Conservation (phyloP, 139 green algal species). For the Micractinium sp. region DNA sequence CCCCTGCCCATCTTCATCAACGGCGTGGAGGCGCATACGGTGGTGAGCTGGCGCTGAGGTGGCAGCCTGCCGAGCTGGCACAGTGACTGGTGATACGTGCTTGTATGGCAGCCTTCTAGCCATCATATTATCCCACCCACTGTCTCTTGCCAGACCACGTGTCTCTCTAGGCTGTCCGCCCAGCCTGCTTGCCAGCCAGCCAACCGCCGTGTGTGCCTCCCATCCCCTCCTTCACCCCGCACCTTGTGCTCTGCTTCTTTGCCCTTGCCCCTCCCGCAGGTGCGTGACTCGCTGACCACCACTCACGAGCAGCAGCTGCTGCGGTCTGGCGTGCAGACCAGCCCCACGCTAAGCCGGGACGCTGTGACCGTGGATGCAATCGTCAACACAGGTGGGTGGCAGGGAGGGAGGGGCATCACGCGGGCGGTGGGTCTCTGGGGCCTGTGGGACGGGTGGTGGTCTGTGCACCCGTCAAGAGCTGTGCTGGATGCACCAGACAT, state of each 20-base stretch:
- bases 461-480: no score
- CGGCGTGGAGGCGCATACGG: slow-evolving; percentile 89
- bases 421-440: no score
- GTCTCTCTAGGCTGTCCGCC: no score
- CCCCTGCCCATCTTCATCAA: slow-evolving; percentile 97
- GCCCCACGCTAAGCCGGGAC: slow-evolving; percentile 52
- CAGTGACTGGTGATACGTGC: no score
- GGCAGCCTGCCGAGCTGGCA: no score
- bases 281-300: slow-evolving; percentile 85
- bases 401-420: no score
- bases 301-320: slow-evolving; percentile 66
- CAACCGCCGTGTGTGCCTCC: background rate
- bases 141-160: no score
- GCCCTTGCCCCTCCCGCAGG: slow-evolving; percentile 21
- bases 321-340: slow-evolving; percentile 24
- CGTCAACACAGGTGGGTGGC: slow-evolving; percentile 70
- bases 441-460: no score
- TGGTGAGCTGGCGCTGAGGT: slow-evolving; percentile 78
- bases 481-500: no score
- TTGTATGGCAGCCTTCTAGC: no score
- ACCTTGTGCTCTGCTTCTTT: background rate
- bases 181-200: no score
- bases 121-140: no score
- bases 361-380: slow-evolving; percentile 87
- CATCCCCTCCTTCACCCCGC: background rate